Evolutionary conservation across 805 yeast genomes (phyloP).

Genomic region (Starmerella floricola): DNA sequence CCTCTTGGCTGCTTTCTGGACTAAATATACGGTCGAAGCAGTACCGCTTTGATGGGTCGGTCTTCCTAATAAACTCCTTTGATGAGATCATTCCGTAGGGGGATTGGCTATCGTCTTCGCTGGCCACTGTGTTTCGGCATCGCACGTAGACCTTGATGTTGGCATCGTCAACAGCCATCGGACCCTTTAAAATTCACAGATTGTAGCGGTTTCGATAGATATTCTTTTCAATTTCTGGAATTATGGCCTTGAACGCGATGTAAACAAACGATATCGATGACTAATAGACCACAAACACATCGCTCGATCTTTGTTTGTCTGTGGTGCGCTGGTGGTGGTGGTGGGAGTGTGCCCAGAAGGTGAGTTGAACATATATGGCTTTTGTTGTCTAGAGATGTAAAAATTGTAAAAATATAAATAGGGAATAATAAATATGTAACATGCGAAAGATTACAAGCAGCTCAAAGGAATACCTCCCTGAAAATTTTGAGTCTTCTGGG

Average conservation of each 20-base stretch:
- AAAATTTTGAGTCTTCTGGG: constrained; percentile 9
- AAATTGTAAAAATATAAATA: background rate
- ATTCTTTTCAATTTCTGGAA: too few species aligned
- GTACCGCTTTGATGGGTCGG: constrained; percentile 39
- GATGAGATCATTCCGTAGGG: constrained; percentile 1
- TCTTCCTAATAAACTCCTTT: constrained; percentile 2
- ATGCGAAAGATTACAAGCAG: background rate
- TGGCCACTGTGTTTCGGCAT: constrained; percentile 2
- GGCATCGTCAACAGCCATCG: constrained; percentile 4
- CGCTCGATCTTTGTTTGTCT: too few species aligned
- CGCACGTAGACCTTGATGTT: constrained; percentile 17
- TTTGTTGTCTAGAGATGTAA: too few species aligned
- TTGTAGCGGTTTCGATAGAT: background rate
- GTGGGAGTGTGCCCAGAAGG: too few species aligned
- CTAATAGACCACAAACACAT: background rate
- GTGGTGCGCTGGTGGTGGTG: too few species aligned
- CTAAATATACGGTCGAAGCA: constrained; percentile 74
- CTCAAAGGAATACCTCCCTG: constrained; percentile 11
- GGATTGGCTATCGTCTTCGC: background rate
- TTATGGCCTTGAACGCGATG: too few species aligned
- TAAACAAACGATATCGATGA: background rate
- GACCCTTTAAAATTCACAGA: background rate
- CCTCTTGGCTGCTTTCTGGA: constrained; percentile 61
- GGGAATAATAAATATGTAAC: background rate
- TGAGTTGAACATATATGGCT: too few species aligned